phyloP scores from a whole-genome alignment of 441 rosid genomes.

The Erodium moschatum region DNA sequence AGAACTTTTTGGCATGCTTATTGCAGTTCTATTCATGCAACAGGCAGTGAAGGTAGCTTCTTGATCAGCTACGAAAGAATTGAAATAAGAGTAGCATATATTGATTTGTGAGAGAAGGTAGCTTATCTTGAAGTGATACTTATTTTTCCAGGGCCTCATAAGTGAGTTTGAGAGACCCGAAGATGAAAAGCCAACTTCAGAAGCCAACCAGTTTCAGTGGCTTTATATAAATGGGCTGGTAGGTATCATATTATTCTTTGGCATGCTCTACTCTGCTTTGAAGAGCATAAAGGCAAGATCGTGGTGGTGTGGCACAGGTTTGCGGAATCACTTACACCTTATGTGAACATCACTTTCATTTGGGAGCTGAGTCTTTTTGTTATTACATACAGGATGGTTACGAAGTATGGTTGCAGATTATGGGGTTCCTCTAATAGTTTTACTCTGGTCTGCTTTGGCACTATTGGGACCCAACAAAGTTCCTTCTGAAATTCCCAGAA shows the following conservation, averaged over 20 bases:
- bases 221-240: conserved; percentile 65
- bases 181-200: conserved; percentile 38
- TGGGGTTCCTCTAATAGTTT: conserved; percentile 72
- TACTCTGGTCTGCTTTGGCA: conserved; percentile 58
- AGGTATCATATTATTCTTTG: conserved; percentile 58
- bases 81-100: neutral
- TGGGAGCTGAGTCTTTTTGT: conserved; percentile 2
- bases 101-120: neutral
- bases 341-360: neutral
- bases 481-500: conserved; percentile 68
- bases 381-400: conserved; percentile 44
- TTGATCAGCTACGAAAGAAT: neutral
- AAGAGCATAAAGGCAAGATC: conserved; percentile 66
- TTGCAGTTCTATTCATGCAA: conserved; percentile 75
- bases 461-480: conserved; percentile 39
- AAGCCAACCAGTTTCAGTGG: conserved; percentile 59
- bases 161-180: conserved; percentile 55
- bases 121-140: neutral
- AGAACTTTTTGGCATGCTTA: conserved; percentile 84
- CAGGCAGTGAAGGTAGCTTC: conserved; percentile 64
- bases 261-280: conserved; percentile 50
- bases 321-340: conserved; percentile 2
- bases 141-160: conserved; percentile 48
- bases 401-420: conserved; percentile 66
- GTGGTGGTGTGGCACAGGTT: conserved; percentile 75